Percentiles rank a stretch among this genome's conserved stretches.
Conservation (phyloP, 2,329 filamentous ascomycete genomes). For the Stagonosporopsis chrysanthemi region DNA sequence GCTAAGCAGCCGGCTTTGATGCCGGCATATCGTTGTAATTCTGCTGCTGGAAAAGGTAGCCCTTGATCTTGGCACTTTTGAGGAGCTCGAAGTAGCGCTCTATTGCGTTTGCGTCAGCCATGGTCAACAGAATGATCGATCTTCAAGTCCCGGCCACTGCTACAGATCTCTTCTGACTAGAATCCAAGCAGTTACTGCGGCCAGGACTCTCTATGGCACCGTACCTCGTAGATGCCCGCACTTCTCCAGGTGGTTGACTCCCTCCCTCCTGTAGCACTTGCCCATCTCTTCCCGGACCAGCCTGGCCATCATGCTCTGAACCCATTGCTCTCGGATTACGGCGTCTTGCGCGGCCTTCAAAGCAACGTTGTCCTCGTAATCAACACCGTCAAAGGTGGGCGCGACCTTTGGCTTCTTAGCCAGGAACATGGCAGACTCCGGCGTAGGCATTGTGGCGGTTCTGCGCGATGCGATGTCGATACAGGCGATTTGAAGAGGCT, state of each 20-base stretch:
- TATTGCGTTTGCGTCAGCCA: conserved; percentile 51
- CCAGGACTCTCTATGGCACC: conserved; percentile 35
- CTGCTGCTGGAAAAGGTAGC: conserved; percentile 80
- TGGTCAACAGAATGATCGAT: background rate
- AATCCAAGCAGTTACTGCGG: background rate
- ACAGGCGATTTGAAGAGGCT: background rate
- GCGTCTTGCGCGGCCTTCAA: conserved; percentile 85
- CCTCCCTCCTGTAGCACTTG: conserved; percentile 85
- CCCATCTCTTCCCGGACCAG: conserved; percentile 82
- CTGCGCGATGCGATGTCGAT: conserved; percentile 5
- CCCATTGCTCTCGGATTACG: conserved; percentile 86
- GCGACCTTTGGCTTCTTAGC: conserved; percentile 83
- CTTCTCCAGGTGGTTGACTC: conserved; percentile 88
- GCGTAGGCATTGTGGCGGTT: conserved; percentile 72
- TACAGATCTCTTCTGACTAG: background rate
- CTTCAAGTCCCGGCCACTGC: background rate
- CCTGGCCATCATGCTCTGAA: conserved; percentile 86
- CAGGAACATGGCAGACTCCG: conserved; percentile 82
- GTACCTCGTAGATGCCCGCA: conserved; percentile 82
- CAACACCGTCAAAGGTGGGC: conserved; percentile 84
- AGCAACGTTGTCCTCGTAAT: conserved; percentile 82
- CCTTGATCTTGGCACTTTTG: conserved; percentile 77
- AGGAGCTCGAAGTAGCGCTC: conserved; percentile 82
- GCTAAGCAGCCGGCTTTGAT: conserved; percentile 18
- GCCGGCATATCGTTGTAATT: conserved; percentile 65